Percentiles rank a stretch among this genome's conserved stretches.
These are phyloP conservation scores for Sphaerulina musiva DNA, from an alignment of 2,329 filamentous ascomycete genomes.

Conservation along the genomic window DNA sequence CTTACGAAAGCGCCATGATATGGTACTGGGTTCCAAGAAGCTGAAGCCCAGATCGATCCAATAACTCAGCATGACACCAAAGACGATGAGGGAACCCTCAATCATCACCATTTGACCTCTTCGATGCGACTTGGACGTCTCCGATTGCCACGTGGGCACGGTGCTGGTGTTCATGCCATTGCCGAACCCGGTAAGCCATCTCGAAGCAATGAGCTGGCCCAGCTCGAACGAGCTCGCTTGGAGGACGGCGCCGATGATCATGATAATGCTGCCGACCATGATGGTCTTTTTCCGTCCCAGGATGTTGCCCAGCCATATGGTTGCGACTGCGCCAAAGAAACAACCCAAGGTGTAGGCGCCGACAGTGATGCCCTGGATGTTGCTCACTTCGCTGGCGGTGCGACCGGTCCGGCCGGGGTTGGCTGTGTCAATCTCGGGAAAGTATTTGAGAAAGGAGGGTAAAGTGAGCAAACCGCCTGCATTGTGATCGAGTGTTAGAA, in stretches of 20 bases:
- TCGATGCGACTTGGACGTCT: constrained; percentile 78
- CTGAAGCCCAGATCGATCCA: constrained; percentile 46
- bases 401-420: constrained; percentile 12
- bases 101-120: constrained; percentile 90
- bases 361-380: constrained; percentile 12
- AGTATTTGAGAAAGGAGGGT: constrained; percentile 32
- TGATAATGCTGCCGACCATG: constrained; percentile 53
- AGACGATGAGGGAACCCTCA: constrained; percentile 70
- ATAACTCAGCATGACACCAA: constrained; percentile 47
- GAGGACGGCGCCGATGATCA: constrained; percentile 54
- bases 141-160: constrained; percentile 44
- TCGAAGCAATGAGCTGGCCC: constrained; percentile 42
- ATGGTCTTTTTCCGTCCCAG: constrained; percentile 53
- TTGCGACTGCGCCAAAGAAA: constrained; percentile 25
- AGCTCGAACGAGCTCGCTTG: constrained; percentile 48
- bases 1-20: constrained; percentile 48
- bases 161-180: constrained; percentile 36
- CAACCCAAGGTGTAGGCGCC: constrained; percentile 13
- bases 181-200: constrained; percentile 47
- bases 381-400: constrained; percentile 33
- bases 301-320: constrained; percentile 49
- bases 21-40: constrained; percentile 36
- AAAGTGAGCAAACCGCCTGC: constrained; percentile 37
- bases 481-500: not conserved
- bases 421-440: constrained; percentile 35